These are phyloP conservation scores for Alnus rubra DNA, from an alignment of 306 rosid species.

Conservation along the genomic window DNA sequence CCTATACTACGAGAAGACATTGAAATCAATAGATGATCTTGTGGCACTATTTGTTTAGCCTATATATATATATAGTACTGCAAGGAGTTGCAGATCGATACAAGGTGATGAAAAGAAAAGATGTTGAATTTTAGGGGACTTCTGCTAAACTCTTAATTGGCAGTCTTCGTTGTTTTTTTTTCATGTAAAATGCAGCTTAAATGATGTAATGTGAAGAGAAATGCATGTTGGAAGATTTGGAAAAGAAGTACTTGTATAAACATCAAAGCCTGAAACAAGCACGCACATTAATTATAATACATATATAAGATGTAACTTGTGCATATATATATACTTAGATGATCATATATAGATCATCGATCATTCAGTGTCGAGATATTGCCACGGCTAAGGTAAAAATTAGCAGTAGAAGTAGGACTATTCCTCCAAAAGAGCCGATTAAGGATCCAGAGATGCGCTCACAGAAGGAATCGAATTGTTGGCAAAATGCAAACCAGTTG, in stretches of 20 bases:
- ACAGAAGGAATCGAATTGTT: constrained; percentile 53
- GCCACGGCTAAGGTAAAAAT: constrained; percentile 41
- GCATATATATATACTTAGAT: not conserved
- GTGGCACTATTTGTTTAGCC: constrained; percentile 65
- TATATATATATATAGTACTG: not conserved
- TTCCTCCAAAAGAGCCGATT: constrained; percentile 51
- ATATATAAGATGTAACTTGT: not conserved
- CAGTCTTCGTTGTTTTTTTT: not conserved
- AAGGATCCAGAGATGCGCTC: constrained; percentile 48
- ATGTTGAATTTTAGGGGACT: too few species aligned
- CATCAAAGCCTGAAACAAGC: constrained; percentile 14
- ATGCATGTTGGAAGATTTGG: not conserved
- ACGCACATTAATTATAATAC: constrained; percentile 20
- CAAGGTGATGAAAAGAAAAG: not conserved
- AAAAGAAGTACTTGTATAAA: not conserved
- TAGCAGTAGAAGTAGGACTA: constrained; percentile 35
- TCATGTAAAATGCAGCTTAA: constrained; percentile 2
- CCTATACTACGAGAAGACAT: constrained; percentile 83
- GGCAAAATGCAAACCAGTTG: constrained; percentile 59
- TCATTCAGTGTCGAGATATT: constrained; percentile 41
- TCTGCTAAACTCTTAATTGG: not conserved
- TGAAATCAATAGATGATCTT: constrained; percentile 82
- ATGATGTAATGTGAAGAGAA: not conserved
- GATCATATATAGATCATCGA: too few species aligned
- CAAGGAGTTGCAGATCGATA: constrained; percentile 6